Base-by-base conservation (phyloP, 768 basidiomycete genomes). In the Lactarius quietus region DNA sequence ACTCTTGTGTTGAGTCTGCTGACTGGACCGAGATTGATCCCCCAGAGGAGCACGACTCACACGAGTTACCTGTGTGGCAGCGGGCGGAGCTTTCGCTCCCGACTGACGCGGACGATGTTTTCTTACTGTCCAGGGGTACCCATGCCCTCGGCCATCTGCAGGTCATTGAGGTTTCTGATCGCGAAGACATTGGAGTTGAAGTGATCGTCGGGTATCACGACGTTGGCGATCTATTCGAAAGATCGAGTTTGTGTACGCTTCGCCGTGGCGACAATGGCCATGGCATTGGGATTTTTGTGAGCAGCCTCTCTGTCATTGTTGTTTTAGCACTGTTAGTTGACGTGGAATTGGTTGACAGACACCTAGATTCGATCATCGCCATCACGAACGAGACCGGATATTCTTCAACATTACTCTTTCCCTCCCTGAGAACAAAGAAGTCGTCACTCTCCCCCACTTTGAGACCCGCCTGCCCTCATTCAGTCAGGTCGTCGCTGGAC, bases 151-250 rank as follows among this genome's bases (percentile, higher is more conserved):
- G 66, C 14, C 7, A 35, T 29, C 17, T 67, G 33, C 43, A 39
- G 14, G 3, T 67, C 28, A 23, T 56, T 20, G 63, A 56, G n/a
- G 53, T 8, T 14, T 17, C 66, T 10, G 43, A 41, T 51, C 57
- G 63, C 10, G 58, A 65, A 4, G 66, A 65, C n/a, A 59, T 67
- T 43, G 63, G 66, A n/a, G 58, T 67, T 23, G 66, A 67, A 6
- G 29, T 67, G 23, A 29, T 41, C 17, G 64, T 57, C 6, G 66
- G 63, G 10, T 60, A 28, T 23, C 12, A 48, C 8, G n/a, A 59
- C 17, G 9, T 29, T 2, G 55, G 57, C 14, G 28, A 48, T 15
- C 20, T 60, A 43, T 62, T 66, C 28, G 43, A 65, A 33, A 56
- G 9, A 26, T 51, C 58, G 12, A 33, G 20, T 6, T 6, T 65